These are phyloP conservation scores for Suhomyces yuchorum DNA, from an alignment of 1,139 yeast genomes.

Conservation along the genomic window DNA sequence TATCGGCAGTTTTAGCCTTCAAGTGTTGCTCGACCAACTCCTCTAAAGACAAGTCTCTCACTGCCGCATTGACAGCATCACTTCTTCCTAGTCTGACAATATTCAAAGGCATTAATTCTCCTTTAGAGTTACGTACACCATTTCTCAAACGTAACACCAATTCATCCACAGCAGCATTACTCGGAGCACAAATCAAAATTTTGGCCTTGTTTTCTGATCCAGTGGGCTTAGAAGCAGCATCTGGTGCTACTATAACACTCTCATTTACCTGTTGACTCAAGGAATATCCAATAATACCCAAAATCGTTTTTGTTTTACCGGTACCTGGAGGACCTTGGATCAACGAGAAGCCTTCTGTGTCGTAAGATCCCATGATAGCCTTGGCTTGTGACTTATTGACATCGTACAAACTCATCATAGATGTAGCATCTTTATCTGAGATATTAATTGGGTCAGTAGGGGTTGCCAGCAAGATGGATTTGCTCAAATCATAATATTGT, in stretches of 20 bases:
- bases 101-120: constrained; percentile 61
- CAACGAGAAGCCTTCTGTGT: constrained; percentile 74
- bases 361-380: constrained; percentile 77
- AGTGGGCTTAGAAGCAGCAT: constrained; percentile 21
- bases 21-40: constrained; percentile 77
- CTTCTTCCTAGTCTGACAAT: constrained; percentile 90
- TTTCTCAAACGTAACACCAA: constrained; percentile 79
- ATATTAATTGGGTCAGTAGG: constrained; percentile 51
- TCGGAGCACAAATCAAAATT: constrained; percentile 92
- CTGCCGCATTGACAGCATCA: constrained; percentile 84
- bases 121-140: constrained; percentile 65
- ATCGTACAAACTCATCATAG: constrained; percentile 49
- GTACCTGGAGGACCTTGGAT: constrained; percentile 99
- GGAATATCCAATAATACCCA: constrained; percentile 85
- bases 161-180: constrained; percentile 99
- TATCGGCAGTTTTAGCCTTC: constrained; percentile 40
- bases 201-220: constrained; percentile 28
- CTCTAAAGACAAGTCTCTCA: constrained; percentile 81
- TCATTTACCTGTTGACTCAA: constrained; percentile 37
- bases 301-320: constrained; percentile 95
- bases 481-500: constrained; percentile 72
- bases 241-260: constrained; percentile 37
- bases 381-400: constrained; percentile 88
- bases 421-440: constrained; percentile 36
- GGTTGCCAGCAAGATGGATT: constrained; percentile 63